Base-by-base conservation (phyloP, 208 protist genomes). In the Herpetomonas tarakana region DNA sequence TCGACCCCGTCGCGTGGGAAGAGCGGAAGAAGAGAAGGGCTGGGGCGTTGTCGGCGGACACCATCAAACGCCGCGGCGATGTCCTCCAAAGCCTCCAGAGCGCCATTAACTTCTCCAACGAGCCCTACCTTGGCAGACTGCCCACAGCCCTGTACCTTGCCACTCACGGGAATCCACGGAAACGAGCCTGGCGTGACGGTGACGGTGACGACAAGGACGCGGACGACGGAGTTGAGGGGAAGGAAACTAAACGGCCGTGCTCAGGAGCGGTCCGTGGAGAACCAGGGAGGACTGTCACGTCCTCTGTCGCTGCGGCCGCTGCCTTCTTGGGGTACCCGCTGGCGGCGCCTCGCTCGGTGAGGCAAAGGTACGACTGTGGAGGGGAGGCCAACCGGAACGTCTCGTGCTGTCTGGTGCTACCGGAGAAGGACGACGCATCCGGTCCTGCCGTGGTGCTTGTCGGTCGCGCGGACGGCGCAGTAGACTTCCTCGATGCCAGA, bases 381-480 rank as follows among this genome's bases (percentile, higher is more conserved):
- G n/a, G 22, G 12, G 35, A 41, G 6, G 35, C 9, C 35, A 14
- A 6, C 9, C 6, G 35, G 35, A 41, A 14, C 12, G 62, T 66
- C 25, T 65, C 70, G 0, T 84, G 74, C 67, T 68, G 64, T 41
- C 57, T 61, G 22, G 18, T 65, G 22, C 26, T 51, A 9, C 60
- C 68, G 1, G 21, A 11, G 7, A 21, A 6, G 35, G 44, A 24
- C 44, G 11, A 12, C 56, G n/a, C n/a, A n/a, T n/a, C 49, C 16
- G 45, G 58, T 52, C 2, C 30, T 14, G 28, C 28, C 26, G 52
- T 87, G 27, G 52, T 73, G 22, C 35, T 87, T 30, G 67, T 92
- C n/a, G 85, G 85, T 28, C 80, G 68, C 28, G 74, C 73, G 2
- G 75, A 88, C 39, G 85, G 85, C 6, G 62, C 58, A n/a, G 66